Conservation (phyloP, 352 stramenopile genomes). For the Phytophthora aleatoria region DNA sequence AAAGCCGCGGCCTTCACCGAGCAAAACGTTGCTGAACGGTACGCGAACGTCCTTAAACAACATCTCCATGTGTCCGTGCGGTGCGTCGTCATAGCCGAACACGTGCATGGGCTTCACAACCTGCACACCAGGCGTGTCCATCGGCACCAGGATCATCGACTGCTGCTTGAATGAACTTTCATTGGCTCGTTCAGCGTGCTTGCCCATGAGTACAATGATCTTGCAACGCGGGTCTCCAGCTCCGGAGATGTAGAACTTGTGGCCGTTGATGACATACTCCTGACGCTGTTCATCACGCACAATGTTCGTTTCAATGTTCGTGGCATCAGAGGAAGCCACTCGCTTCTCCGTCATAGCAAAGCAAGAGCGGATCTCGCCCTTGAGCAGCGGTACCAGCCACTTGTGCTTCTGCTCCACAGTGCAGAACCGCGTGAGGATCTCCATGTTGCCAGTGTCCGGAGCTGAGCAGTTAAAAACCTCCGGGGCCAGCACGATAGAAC, state of each 20-base stretch:
- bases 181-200: slow-evolving; percentile 43
- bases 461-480: slow-evolving; percentile 98
- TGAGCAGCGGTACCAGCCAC: slow-evolving; percentile 93
- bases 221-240: slow-evolving; percentile 96
- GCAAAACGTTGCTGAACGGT: slow-evolving; percentile 87
- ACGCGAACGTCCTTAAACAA: slow-evolving; percentile 95
- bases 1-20: slow-evolving; percentile 86
- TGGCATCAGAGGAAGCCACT: slow-evolving; percentile 95
- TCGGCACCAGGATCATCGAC: slow-evolving; percentile 93
- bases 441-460: slow-evolving; percentile 99
- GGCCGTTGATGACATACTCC: slow-evolving; percentile 94
- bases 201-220: slow-evolving; percentile 86
- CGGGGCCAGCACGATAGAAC: slow-evolving; percentile 85
- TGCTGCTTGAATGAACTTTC: slow-evolving; percentile 71
- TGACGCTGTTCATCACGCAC: slow-evolving; percentile 61
- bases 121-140: slow-evolving; percentile 90
- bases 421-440: slow-evolving; percentile 95
- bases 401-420: slow-evolving; percentile 91
- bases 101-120: slow-evolving; percentile 91
- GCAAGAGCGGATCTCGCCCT: slow-evolving; percentile 93
- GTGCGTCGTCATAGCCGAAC: slow-evolving; percentile 97
- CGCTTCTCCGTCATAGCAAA: slow-evolving; percentile 98
- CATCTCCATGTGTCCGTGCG: slow-evolving; percentile 95
- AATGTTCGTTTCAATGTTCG: slow-evolving; percentile 93
- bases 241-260: slow-evolving; percentile 97